Evolutionary conservation across 441 rosid genomes (phyloP).

Genomic region (Theobroma grandiflorum): DNA sequence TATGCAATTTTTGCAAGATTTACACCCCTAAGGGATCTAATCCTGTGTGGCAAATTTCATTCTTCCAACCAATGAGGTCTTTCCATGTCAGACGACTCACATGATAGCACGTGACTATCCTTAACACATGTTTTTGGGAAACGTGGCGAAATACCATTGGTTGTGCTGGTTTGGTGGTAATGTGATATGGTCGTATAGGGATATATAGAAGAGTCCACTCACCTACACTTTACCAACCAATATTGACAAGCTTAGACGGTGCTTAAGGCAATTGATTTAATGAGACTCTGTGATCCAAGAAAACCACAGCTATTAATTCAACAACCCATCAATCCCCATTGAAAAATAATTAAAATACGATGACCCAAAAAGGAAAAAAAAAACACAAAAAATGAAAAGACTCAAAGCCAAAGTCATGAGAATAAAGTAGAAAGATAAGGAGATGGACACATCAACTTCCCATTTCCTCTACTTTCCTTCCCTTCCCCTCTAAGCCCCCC

Average conservation of each 20-base stretch:
- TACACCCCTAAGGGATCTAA: background rate
- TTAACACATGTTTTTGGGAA: background rate
- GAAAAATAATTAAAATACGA: background rate
- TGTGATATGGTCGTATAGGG: constrained; percentile 13
- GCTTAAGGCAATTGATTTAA: background rate
- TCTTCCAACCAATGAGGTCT: background rate
- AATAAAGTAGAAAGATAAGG: constrained; percentile 34
- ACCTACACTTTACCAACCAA: constrained; percentile 48
- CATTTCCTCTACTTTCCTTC: constrained; percentile 43
- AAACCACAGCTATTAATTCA: background rate
- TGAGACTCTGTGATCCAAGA: background rate
- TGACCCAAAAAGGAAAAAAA: constrained; percentile 1
- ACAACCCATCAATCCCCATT: background rate
- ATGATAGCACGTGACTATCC: background rate
- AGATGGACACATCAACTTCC: constrained; percentile 47
- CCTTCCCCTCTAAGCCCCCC: constrained; percentile 37
- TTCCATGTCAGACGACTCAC: background rate
- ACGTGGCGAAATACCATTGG: constrained; percentile 27
- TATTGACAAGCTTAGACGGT: constrained; percentile 30
- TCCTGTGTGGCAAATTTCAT: background rate
- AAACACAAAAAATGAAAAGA: background rate
- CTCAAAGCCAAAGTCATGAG: constrained; percentile 21
- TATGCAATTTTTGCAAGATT: background rate
- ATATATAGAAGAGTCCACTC: background rate
- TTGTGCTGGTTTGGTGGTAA: background rate